Evolutionary conservation across 106 monocot genomes (phyloP).

Genomic region (Dendrobium nobile): DNA sequence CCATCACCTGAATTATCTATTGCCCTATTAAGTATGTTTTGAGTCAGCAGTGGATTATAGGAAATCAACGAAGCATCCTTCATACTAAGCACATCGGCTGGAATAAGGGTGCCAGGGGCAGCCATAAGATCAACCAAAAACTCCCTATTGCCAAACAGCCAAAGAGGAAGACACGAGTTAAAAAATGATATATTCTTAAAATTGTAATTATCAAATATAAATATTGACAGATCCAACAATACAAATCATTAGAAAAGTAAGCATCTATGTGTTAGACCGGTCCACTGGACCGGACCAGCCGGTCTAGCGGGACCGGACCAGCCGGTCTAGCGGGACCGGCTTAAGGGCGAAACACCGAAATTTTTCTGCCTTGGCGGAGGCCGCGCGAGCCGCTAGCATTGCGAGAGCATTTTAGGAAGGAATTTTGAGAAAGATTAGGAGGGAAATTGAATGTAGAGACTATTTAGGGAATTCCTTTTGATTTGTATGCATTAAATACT

Average conservation of each 20-base stretch:
- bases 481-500: too few species aligned
- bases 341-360: too few species aligned
- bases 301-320: too few species aligned
- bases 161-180: neutral
- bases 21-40: constrained; percentile 13
- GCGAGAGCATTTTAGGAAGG: too few species aligned
- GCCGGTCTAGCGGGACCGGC: too few species aligned
- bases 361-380: too few species aligned
- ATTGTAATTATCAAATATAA: neutral
- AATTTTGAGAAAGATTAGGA: too few species aligned
- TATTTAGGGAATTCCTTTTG: too few species aligned
- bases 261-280: neutral
- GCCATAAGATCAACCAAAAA: constrained; percentile 99
- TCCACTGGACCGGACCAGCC: too few species aligned
- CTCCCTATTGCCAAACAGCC: constrained; percentile 38
- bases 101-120: constrained; percentile 90
- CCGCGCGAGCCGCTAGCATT: too few species aligned
- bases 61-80: constrained; percentile 45
- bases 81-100: constrained; percentile 63
- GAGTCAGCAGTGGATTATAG: constrained; percentile 22
- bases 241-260: neutral
- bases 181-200: neutral
- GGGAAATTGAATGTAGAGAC: too few species aligned
- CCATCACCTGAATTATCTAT: constrained; percentile 18
- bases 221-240: neutral